A percentile compares a stretch with the other conserved stretches of the same genome.
These are phyloP conservation scores for Capronia epimyces DNA, from an alignment of 2,329 filamentous ascomycete genomes.

Conservation along the genomic window DNA sequence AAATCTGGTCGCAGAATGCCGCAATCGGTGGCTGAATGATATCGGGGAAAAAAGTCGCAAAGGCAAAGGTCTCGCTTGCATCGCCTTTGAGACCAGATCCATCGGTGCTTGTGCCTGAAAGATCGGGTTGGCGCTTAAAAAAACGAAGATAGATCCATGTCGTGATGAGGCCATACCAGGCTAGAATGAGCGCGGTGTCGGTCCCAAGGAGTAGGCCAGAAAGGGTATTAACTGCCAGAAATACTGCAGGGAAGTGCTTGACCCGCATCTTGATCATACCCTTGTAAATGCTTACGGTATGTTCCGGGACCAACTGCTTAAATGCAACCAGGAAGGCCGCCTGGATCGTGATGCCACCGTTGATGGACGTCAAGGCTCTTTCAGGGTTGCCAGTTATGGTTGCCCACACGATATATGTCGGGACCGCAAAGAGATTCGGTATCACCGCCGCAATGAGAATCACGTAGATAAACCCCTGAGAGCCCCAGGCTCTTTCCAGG, in stretches of 20 bases:
- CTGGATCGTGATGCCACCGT: slow-evolving; percentile 82
- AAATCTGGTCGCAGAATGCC: slow-evolving; percentile 67
- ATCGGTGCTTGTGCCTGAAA: slow-evolving; percentile 50
- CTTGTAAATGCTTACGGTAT: slow-evolving; percentile 90
- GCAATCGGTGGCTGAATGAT: slow-evolving; percentile 72
- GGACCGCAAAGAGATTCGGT: slow-evolving; percentile 71
- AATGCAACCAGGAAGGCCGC: slow-evolving; percentile 93
- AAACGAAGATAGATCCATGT: slow-evolving; percentile 97
- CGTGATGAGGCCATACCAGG: slow-evolving; percentile 73
- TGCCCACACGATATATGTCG: slow-evolving; percentile 68
- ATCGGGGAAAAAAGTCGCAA: slow-evolving; percentile 91
- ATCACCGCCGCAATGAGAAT: slow-evolving; percentile 69
- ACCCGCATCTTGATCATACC: slow-evolving; percentile 86
- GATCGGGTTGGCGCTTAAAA: slow-evolving; percentile 64
- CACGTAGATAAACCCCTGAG: slow-evolving; percentile 86
- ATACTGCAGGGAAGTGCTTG: slow-evolving; percentile 71
- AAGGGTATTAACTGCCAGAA: slow-evolving; percentile 63
- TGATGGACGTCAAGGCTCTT: slow-evolving; percentile 64
- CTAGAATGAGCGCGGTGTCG: slow-evolving; percentile 73
- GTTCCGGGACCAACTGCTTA: slow-evolving; percentile 93
- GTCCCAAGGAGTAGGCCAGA: slow-evolving; percentile 60
- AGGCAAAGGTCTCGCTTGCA: slow-evolving; percentile 91
- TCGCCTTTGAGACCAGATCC: slow-evolving; percentile 68
- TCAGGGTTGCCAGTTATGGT: slow-evolving; percentile 49
- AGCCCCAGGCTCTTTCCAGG: slow-evolving; percentile 92